Evolutionary conservation across 2,329 filamentous ascomycete species (phyloP).

Genomic region (Nannizzia gypsea): DNA sequence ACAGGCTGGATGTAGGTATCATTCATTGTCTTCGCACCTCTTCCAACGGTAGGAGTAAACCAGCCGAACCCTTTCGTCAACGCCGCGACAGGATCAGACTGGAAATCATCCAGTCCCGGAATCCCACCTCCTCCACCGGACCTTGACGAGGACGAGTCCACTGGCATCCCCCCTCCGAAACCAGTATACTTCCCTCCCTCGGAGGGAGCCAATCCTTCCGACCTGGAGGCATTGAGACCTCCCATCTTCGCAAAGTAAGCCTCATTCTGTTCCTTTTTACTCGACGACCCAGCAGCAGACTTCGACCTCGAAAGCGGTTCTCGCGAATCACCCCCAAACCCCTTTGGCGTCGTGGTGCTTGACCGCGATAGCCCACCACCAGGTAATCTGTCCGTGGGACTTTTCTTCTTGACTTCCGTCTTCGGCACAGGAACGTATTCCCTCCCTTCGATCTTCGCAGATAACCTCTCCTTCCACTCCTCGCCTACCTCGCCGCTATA

Average conservation of each 20-base stretch:
- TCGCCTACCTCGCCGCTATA: constrained; percentile 85
- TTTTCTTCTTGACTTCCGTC: constrained; percentile 26
- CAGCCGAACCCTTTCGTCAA: constrained; percentile 89
- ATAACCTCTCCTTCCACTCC: constrained; percentile 86
- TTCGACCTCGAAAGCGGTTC: constrained; percentile 15
- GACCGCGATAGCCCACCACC: constrained; percentile 27
- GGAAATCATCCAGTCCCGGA: constrained; percentile 72
- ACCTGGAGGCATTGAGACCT: constrained; percentile 64
- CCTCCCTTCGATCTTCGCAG: constrained; percentile 73
- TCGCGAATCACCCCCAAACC: constrained; percentile 17
- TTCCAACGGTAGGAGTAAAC: constrained; percentile 77
- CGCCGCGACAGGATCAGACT: constrained; percentile 79
- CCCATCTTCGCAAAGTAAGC: constrained; percentile 82
- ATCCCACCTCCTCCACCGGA: constrained; percentile 28
- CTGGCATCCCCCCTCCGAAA: constrained; percentile 62
- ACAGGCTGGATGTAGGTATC: constrained; percentile 87
- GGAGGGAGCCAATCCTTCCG: constrained; percentile 64
- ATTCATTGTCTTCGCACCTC: constrained; percentile 84
- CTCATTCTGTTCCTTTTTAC: constrained; percentile 59
- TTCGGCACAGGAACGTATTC: constrained; percentile 71
- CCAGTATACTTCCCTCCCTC: constrained; percentile 89
- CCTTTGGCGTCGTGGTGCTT: constrained; percentile 24
- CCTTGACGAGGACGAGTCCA: constrained; percentile 27
- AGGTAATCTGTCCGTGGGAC: background rate
- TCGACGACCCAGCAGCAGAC: constrained; percentile 29